These are phyloP conservation scores for Aquilaria malaccensis DNA, from an alignment of 345 rosid species.

Conservation along the genomic window DNA sequence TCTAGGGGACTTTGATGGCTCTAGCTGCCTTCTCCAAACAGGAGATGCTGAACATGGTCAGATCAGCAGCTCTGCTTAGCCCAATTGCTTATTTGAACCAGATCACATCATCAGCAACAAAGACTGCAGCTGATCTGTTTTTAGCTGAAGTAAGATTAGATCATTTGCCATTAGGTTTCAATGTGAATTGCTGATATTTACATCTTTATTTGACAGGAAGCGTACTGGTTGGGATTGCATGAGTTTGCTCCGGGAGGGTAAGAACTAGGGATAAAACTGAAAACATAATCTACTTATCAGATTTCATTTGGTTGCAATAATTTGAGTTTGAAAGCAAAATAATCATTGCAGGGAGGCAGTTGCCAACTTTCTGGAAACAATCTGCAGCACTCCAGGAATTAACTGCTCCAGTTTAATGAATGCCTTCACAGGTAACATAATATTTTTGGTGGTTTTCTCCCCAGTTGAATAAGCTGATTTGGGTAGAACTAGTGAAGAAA, in stretches of 20 bases:
- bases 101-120: slow-evolving; percentile 26
- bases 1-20: slow-evolving; percentile 23
- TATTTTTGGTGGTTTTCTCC: no score
- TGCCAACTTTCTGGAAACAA: slow-evolving; percentile 17
- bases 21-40: slow-evolving; percentile 28
- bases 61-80: slow-evolving; percentile 39
- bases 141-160: neutral
- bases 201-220: slow-evolving; percentile 19
- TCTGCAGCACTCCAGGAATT: slow-evolving; percentile 18
- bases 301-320: no score
- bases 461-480: no score
- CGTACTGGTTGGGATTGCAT: slow-evolving; percentile 21
- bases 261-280: neutral
- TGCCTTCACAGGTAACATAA: no score
- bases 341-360: slow-evolving; percentile 25
- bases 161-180: neutral
- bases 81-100: slow-evolving; percentile 35
- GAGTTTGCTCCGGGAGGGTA: slow-evolving; percentile 38
- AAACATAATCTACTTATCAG: no score
- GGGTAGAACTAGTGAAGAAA: no score
- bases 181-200: neutral
- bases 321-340: no score
- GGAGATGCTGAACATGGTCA: slow-evolving; percentile 23
- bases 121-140: slow-evolving; percentile 14
- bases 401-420: no score